Percentiles rank a stretch among this genome's conserved stretches.
Conservation (phyloP, 2,329 filamentous ascomycete species). For the Aspergillus eucalypticola region DNA sequence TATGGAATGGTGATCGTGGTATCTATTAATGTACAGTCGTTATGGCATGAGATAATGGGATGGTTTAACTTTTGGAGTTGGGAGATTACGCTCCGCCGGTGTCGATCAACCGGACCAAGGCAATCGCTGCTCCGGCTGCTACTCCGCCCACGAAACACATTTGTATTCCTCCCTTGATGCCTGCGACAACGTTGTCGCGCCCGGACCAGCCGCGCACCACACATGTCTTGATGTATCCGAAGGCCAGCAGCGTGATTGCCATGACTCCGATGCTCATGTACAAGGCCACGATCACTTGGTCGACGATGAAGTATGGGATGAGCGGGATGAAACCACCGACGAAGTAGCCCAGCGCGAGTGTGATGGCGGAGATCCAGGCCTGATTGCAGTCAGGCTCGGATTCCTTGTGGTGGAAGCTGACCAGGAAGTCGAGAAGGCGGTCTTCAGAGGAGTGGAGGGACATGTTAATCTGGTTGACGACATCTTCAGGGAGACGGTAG, state of each 20-base stretch:
- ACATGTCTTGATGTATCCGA: constrained; percentile 49
- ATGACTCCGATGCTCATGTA: constrained; percentile 48
- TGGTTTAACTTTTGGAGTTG: background rate
- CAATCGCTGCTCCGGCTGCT: constrained; percentile 67
- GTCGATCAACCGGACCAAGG: constrained; percentile 59
- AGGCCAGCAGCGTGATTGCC: constrained; percentile 42
- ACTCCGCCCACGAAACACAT: constrained; percentile 66
- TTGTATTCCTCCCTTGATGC: constrained; percentile 62
- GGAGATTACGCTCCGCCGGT: constrained; percentile 5
- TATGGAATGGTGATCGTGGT: background rate
- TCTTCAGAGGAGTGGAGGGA: constrained; percentile 41
- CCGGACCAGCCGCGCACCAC: constrained; percentile 49
- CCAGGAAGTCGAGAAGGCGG: constrained; percentile 48
- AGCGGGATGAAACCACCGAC: constrained; percentile 70
- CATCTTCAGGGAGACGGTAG: constrained; percentile 42
- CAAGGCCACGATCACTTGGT: constrained; percentile 51
- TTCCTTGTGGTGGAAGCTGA: constrained; percentile 51
- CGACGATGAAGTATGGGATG: constrained; percentile 66
- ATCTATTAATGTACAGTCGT: constrained; percentile 6
- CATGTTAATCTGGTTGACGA: constrained; percentile 38
- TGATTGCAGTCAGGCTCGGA: constrained; percentile 47
- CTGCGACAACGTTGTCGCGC: constrained; percentile 52
- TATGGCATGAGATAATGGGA: background rate
- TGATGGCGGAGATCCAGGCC: constrained; percentile 59
- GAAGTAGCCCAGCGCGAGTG: constrained; percentile 69